Evolutionary conservation across 1,284 basidiomycete genomes (phyloP).

Genomic region (Thelephora terrestris): DNA sequence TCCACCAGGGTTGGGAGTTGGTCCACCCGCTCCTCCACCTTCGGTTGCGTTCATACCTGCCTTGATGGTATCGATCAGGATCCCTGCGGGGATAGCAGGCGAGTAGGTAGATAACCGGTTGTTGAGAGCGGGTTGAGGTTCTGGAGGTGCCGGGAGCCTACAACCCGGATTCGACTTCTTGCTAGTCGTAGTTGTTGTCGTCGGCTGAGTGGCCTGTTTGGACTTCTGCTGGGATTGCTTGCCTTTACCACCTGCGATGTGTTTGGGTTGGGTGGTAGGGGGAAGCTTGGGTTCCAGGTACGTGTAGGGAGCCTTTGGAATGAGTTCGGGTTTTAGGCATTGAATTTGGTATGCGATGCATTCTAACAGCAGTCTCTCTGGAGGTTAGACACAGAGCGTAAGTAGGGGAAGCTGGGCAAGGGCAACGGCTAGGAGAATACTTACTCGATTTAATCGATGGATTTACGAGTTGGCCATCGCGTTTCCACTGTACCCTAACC

Average conservation of each 20-base stretch:
- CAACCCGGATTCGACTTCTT: constrained; percentile 27
- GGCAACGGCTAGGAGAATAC: constrained; percentile 22
- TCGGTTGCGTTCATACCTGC: constrained; percentile 67
- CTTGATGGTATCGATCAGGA: constrained; percentile 68
- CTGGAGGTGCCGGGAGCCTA: constrained; percentile 40
- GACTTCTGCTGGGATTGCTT: constrained; percentile 32
- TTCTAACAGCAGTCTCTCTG: constrained; percentile 80
- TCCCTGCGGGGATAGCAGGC: constrained; percentile 60
- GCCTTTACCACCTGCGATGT: constrained; percentile 22
- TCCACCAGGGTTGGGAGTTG: constrained; percentile 29
- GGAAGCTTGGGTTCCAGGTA: constrained; percentile 19
- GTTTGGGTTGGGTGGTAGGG: constrained; percentile 10
- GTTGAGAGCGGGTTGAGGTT: constrained; percentile 42
- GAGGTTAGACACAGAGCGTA: constrained; percentile 2
- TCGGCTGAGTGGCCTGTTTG: constrained; percentile 14
- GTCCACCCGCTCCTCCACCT: constrained; percentile 27
- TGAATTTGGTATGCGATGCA: constrained; percentile 71
- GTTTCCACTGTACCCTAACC: constrained; percentile 85
- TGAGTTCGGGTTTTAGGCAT: constrained; percentile 56
- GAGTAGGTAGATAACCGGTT: constrained; percentile 53
- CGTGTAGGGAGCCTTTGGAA: constrained; percentile 58
- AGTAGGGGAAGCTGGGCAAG: not conserved
- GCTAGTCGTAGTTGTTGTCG: constrained; percentile 14
- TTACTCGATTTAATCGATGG: constrained; percentile 70
- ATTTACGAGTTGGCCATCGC: constrained; percentile 68